Percentiles rank a stretch among this genome's conserved stretches.
Conservation (phyloP, 192 early-diverging fungal species). For the Backusella circina region DNA sequence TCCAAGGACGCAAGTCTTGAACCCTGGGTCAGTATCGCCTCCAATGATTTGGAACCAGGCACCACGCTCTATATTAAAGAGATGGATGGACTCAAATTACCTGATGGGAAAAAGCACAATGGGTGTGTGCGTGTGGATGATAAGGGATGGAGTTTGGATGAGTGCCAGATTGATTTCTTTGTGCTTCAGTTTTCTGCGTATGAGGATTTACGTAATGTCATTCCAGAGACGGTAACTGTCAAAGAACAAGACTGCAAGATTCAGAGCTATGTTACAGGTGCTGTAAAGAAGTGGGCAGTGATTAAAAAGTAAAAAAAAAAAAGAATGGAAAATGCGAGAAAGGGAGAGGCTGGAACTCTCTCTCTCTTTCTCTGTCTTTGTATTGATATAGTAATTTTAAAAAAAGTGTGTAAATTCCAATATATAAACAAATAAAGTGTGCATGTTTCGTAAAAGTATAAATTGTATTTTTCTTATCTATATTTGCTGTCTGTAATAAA, state of each 20-base stretch:
- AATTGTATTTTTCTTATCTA: too few relatives aligned
- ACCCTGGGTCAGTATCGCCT: conserved; percentile 37
- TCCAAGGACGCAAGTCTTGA: conserved; percentile 13
- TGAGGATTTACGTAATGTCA: neutral
- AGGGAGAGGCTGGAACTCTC: too few relatives aligned
- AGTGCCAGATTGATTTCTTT: conserved; percentile 36
- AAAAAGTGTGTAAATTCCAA: too few relatives aligned
- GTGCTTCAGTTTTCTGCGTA: conserved; percentile 19
- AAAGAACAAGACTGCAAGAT: conserved; percentile 15
- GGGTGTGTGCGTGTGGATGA: conserved; percentile 43
- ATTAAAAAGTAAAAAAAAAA: conserved; percentile 6
- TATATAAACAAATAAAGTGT: too few relatives aligned
- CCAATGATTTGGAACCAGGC: conserved; percentile 32
- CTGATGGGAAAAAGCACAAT: conserved; percentile 37
- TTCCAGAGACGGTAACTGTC: conserved; percentile 11
- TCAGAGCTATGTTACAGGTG: conserved; percentile 12
- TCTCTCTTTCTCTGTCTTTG: too few relatives aligned
- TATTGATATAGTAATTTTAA: too few relatives aligned
- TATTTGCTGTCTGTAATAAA: too few relatives aligned
- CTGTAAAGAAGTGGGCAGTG: conserved; percentile 17
- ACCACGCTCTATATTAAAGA: conserved; percentile 32
- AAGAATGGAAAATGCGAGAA: too few relatives aligned
- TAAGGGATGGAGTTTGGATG: conserved; percentile 26
- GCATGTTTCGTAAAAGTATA: too few relatives aligned
- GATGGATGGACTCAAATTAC: conserved; percentile 26